These are phyloP conservation scores for Clonostachys byssicola DNA, from an alignment of 2,329 filamentous ascomycete genomes.

Conservation along the genomic window DNA sequence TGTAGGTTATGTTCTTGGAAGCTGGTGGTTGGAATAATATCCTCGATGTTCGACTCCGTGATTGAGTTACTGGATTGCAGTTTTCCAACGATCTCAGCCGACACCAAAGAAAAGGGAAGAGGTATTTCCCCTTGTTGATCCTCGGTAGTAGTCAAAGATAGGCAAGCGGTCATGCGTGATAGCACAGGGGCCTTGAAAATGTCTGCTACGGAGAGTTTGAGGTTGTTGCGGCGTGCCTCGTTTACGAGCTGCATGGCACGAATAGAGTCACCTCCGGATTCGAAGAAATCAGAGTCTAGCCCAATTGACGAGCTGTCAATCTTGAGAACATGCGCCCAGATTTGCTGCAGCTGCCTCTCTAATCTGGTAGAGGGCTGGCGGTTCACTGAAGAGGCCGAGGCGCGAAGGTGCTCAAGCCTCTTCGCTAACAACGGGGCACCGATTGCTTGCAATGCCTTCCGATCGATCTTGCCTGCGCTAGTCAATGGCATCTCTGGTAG, in stretches of 20 bases:
- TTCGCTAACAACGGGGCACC: too few species aligned
- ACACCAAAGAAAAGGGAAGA: too few species aligned
- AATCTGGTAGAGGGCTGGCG: background rate
- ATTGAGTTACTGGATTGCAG: background rate
- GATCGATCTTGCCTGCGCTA: constrained; percentile 2
- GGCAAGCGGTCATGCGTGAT: too few species aligned
- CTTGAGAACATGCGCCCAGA: constrained; percentile 28
- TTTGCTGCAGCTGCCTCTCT: constrained; percentile 4
- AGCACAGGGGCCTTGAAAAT: too few species aligned
- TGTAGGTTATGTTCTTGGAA: background rate
- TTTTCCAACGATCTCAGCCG: too few species aligned
- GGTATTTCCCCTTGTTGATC: too few species aligned
- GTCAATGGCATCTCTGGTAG: too few species aligned
- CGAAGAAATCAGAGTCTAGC: constrained; percentile 16
- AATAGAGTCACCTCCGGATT: constrained; percentile 20
- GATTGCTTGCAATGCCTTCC: background rate
- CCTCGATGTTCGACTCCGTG: background rate
- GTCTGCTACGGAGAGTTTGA: too few species aligned
- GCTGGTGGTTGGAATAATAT: constrained; percentile 1
- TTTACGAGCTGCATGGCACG: constrained; percentile 11
- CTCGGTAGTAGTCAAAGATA: too few species aligned
- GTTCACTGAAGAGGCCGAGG: background rate
- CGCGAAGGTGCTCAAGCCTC: background rate
- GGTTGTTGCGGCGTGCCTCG: too few species aligned
- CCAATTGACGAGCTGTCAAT: constrained; percentile 9